A percentile compares a stretch with the other conserved stretches of the same genome.
Evolutionary conservation across 352 stramenopile species (phyloP).

Genomic region (Halophytophthora polymorphica): DNA sequence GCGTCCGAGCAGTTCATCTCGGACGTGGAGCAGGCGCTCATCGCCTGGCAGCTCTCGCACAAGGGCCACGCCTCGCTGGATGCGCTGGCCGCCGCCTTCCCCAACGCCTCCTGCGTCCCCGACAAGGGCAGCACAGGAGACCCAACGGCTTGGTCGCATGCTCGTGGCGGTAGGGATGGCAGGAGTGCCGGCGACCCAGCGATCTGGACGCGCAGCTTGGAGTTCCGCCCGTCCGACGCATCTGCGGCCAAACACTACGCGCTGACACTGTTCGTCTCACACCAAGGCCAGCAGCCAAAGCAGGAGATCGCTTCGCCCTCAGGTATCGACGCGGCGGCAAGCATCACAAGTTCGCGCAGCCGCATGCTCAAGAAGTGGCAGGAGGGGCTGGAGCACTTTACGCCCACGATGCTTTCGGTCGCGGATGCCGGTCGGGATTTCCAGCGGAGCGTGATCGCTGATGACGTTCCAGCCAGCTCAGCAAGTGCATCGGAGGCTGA

Average conservation of each 20-base stretch:
- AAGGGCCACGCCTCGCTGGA: slow-evolving; percentile 61
- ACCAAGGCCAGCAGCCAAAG: background rate
- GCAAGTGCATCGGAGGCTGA: background rate
- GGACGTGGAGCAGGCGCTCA: slow-evolving; percentile 71
- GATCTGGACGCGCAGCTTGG: slow-evolving; percentile 35
- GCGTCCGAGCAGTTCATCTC: slow-evolving; percentile 76
- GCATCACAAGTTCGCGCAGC: background rate
- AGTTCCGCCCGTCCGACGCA: slow-evolving; percentile 19
- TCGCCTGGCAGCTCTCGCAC: slow-evolving; percentile 59
- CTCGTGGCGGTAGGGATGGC: background rate
- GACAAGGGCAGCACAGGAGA: background rate
- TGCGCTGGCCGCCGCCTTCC: slow-evolving; percentile 22
- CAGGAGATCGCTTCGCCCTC: background rate
- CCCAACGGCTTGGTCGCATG: background rate
- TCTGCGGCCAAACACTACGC: slow-evolving; percentile 34
- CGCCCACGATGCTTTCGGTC: slow-evolving; percentile 72
- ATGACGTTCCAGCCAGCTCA: slow-evolving; percentile 1
- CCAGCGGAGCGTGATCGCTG: slow-evolving; percentile 17
- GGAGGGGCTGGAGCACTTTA: slow-evolving; percentile 71
- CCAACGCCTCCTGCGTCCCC: background rate
- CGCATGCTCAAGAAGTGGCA: slow-evolving; percentile 50
- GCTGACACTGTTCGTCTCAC: slow-evolving; percentile 43
- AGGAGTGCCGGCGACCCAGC: slow-evolving; percentile 9
- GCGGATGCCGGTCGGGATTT: slow-evolving; percentile 50
- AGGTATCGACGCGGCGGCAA: background rate